Percentiles rank a stretch among this genome's conserved stretches.
phyloP scores from a whole-genome alignment of 805 yeast species.

The Starmerella kuoi region DNA sequence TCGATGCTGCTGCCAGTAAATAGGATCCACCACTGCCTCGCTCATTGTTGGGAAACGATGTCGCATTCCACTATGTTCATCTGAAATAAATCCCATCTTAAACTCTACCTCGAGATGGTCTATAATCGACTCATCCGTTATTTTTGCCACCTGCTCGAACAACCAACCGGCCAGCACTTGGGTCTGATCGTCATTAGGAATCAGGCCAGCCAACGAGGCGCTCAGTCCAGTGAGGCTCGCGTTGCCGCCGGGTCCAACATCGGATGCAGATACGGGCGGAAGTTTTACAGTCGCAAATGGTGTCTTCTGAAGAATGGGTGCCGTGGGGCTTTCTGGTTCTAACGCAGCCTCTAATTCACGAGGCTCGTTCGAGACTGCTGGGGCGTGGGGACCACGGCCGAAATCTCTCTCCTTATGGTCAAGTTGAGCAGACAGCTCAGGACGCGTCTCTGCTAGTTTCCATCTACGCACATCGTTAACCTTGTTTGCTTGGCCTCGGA shows the following conservation, averaged over 20 bases:
- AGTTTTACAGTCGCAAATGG: background rate
- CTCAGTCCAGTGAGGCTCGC: slow-evolving; percentile 30
- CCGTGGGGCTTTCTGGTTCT: background rate
- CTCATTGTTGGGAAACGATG: slow-evolving; percentile 26
- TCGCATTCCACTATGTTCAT: slow-evolving; percentile 23
- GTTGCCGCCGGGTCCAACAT: slow-evolving; percentile 21
- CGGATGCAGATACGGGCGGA: slow-evolving; percentile 5
- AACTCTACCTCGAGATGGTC: slow-evolving; percentile 36
- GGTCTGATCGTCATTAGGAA: slow-evolving; percentile 69
- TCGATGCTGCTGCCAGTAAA: slow-evolving; percentile 20
- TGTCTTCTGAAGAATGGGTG: background rate
- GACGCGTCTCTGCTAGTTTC: slow-evolving; percentile 14
- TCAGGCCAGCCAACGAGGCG: slow-evolving; percentile 56
- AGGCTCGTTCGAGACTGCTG: background rate
- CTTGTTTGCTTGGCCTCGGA: slow-evolving; percentile 34
- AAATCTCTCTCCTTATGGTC: background rate
- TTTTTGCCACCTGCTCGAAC: slow-evolving; percentile 52
- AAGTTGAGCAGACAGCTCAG: slow-evolving; percentile 8
- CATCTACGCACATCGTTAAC: slow-evolving; percentile 11
- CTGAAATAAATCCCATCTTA: slow-evolving; percentile 28
- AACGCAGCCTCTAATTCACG: background rate
- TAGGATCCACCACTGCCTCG: slow-evolving; percentile 27
- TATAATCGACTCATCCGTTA: slow-evolving; percentile 21
- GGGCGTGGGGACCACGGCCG: background rate
- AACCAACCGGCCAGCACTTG: slow-evolving; percentile 81